phyloP scores from a whole-genome alignment of 2,329 filamentous ascomycete genomes.

The Aspergillus tubingensis region DNA sequence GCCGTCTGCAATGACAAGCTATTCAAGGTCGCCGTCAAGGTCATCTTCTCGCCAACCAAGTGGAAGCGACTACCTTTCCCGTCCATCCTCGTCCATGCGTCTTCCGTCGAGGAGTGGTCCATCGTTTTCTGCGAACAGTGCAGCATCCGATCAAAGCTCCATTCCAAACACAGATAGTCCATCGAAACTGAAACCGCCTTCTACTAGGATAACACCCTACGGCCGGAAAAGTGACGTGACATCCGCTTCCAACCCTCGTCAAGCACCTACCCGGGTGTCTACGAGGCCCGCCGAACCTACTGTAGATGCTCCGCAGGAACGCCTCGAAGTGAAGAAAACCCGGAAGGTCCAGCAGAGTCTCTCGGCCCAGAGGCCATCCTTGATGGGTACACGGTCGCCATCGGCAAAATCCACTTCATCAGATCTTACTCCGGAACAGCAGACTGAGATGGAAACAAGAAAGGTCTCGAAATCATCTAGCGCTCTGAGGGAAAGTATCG shows the following conservation, averaged over 20 bases:
- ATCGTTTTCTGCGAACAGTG: constrained; percentile 26
- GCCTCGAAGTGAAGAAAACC: constrained; percentile 44
- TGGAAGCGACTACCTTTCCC: constrained; percentile 54
- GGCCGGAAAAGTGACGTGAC: constrained; percentile 49
- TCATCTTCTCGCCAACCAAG: constrained; percentile 55
- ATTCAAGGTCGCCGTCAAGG: constrained; percentile 41
- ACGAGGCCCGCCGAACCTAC: constrained; percentile 55
- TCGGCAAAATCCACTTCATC: constrained; percentile 32
- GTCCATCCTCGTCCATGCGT: constrained; percentile 33
- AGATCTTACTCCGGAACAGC: constrained; percentile 33
- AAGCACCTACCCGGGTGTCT: constrained; percentile 57
- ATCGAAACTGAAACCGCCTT: constrained; percentile 26
- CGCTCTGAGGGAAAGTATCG: constrained; percentile 85
- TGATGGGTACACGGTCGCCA: constrained; percentile 32
- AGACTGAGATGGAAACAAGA: constrained; percentile 36
- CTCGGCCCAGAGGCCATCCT: constrained; percentile 34
- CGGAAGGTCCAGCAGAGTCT: constrained; percentile 37
- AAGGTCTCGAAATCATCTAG: constrained; percentile 69
- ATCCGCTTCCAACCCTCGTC: constrained; percentile 51
- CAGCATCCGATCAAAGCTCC: constrained; percentile 18
- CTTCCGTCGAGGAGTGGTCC: constrained; percentile 37
- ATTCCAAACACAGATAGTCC: constrained; percentile 22
- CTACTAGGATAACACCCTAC: constrained; percentile 23
- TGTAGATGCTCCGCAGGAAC: constrained; percentile 30
- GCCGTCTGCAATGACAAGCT: constrained; percentile 59